These are phyloP conservation scores for Phlyctochytrium bullatum DNA, from an alignment of 192 early-diverging fungal genomes.

Conservation along the genomic window DNA sequence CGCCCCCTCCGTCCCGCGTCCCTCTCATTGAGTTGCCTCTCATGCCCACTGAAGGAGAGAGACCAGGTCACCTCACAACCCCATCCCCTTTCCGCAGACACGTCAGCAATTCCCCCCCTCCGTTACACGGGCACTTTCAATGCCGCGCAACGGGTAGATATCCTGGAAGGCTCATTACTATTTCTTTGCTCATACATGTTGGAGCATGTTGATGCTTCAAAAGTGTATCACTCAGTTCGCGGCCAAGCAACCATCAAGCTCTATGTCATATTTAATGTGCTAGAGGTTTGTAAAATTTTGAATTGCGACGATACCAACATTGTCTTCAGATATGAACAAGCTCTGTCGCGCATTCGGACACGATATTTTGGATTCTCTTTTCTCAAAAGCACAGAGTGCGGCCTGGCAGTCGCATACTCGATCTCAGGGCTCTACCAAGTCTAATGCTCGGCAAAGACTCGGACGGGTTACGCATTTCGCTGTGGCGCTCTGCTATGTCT, in stretches of 20 bases:
- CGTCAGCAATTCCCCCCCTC: too few relatives aligned
- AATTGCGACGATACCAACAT: slow-evolving; percentile 2
- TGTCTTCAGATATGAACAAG: slow-evolving; percentile 78
- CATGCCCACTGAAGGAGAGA: too few relatives aligned
- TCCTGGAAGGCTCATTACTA: slow-evolving; percentile 83
- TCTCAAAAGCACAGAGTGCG: slow-evolving; percentile 70
- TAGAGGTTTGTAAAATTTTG: slow-evolving; percentile 64
- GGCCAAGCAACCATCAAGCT: slow-evolving; percentile 96
- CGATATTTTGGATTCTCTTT: slow-evolving; percentile 92
- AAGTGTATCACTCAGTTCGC: slow-evolving; percentile 92
- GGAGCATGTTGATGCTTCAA: slow-evolving; percentile 79
- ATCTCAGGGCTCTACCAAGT: not conserved
- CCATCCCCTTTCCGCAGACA: too few relatives aligned
- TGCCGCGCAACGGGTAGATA: slow-evolving; percentile 83
- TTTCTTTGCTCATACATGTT: slow-evolving; percentile 71
- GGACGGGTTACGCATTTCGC: slow-evolving; percentile 59
- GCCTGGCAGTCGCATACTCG: slow-evolving; percentile 17
- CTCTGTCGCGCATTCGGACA: slow-evolving; percentile 90
- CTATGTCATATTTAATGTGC: slow-evolving; percentile 93
- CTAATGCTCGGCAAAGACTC: slow-evolving; percentile 27
- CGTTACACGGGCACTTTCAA: slow-evolving; percentile 48
- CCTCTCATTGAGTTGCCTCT: too few relatives aligned
- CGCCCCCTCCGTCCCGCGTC: too few relatives aligned
- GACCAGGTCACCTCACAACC: too few relatives aligned
- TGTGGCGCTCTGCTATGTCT: slow-evolving; percentile 81